Evolutionary conservation across 495 filamentous ascomycete species (phyloP).

Genomic region (Hypoxylon rickii): DNA sequence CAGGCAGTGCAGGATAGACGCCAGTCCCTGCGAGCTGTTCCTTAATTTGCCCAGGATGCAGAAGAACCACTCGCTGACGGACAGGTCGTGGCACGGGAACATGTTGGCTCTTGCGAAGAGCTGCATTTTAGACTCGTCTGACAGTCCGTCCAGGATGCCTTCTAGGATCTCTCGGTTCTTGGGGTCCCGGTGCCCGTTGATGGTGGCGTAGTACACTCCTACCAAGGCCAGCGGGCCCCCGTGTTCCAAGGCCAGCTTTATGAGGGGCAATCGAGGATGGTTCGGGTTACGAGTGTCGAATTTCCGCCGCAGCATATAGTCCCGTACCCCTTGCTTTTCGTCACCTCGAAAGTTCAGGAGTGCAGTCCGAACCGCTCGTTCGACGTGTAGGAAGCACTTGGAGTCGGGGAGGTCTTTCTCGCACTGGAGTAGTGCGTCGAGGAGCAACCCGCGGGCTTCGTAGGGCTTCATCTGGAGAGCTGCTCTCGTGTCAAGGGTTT

Average conservation of each 20-base stretch:
- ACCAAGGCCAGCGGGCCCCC: conserved; percentile 14
- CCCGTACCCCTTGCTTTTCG: background rate
- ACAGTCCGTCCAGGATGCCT: background rate
- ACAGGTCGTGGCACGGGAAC: conserved; percentile 16
- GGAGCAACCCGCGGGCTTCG: background rate
- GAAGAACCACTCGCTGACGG: conserved; percentile 5
- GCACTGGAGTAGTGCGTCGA: background rate
- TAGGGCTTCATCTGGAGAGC: background rate
- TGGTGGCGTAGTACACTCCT: conserved; percentile 16
- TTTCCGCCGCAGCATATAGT: background rate
- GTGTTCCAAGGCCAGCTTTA: background rate
- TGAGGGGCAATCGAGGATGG: background rate
- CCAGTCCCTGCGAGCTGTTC: conserved; percentile 2
- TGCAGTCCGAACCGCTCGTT: background rate
- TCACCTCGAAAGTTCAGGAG: background rate
- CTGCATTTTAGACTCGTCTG: background rate
- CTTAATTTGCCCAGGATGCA: conserved; percentile 3
- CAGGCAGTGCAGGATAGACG: conserved; percentile 11
- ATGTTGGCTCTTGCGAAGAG: conserved; percentile 2
- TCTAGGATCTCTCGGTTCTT: conserved; percentile 12
- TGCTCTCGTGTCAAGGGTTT: background rate
- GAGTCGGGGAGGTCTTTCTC: background rate
- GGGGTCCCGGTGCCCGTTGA: conserved; percentile 13
- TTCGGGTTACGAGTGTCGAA: background rate
- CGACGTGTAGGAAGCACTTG: background rate